Percentiles rank a stretch among this genome's conserved stretches.
These are phyloP conservation scores for Lactifluus volemus DNA, from an alignment of 768 basidiomycete species.

Conservation along the genomic window DNA sequence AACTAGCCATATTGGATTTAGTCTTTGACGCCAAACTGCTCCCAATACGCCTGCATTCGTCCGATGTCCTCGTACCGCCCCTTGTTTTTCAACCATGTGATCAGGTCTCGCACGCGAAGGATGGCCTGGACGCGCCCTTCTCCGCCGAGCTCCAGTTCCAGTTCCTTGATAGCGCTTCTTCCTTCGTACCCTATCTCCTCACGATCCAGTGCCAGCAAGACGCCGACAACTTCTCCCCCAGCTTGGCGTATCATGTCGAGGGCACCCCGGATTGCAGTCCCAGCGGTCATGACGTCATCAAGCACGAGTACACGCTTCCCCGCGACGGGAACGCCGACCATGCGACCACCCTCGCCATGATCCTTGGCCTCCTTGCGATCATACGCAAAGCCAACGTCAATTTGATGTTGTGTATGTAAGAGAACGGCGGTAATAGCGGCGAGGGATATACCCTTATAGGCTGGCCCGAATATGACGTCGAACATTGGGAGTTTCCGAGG, in stretches of 20 bases:
- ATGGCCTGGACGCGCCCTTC: constrained; percentile 68
- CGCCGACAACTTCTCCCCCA: constrained; percentile 81
- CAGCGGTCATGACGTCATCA: constrained; percentile 95
- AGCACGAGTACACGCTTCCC: constrained; percentile 80
- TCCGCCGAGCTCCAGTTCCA: constrained; percentile 65
- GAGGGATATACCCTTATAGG: constrained; percentile 95
- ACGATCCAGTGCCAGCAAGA: constrained; percentile 79
- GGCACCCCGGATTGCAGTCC: constrained; percentile 79
- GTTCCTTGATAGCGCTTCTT: constrained; percentile 71
- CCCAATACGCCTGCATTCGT: constrained; percentile 70
- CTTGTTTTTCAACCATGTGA: constrained; percentile 70
- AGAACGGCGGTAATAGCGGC: constrained; percentile 77
- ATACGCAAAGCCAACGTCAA: constrained; percentile 76
- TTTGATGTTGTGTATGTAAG: constrained; percentile 54
- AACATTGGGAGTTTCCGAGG: constrained; percentile 34
- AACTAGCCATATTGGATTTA: constrained; percentile 1
- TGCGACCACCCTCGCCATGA: constrained; percentile 89
- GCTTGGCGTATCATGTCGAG: constrained; percentile 60
- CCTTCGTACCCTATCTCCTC: constrained; percentile 76
- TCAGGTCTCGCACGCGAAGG: constrained; percentile 77
- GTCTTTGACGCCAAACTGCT: constrained; percentile 57
- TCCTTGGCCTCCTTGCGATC: constrained; percentile 95
- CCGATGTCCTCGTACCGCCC: constrained; percentile 55
- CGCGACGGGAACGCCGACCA: constrained; percentile 79
- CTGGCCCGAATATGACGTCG: constrained; percentile 91